phyloP scores from a whole-genome alignment of 2,329 filamentous ascomycete species.

The Epichloe uncinata region DNA sequence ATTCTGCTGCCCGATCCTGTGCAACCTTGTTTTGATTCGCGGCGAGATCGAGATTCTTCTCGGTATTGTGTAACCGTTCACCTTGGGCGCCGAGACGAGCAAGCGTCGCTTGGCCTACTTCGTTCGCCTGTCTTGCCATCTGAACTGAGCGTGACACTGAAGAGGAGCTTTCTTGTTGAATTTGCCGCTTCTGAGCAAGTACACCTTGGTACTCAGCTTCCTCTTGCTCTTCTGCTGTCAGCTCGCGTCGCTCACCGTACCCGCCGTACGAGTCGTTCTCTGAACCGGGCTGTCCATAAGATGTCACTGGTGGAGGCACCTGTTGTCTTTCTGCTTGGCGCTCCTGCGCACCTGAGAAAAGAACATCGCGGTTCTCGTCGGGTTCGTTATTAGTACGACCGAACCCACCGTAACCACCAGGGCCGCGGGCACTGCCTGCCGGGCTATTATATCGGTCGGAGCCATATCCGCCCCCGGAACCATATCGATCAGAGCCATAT shows the following conservation, averaged over 20 bases:
- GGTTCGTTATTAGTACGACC: conserved; percentile 30
- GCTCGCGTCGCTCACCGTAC: conserved; percentile 57
- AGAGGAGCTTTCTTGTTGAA: conserved; percentile 59
- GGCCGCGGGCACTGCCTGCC: conserved; percentile 26
- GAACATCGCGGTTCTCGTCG: conserved; percentile 45
- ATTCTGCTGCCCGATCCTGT: conserved; percentile 66
- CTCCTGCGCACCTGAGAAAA: conserved; percentile 46
- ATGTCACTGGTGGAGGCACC: conserved; percentile 8
- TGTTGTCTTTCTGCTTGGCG: conserved; percentile 30
- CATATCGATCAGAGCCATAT: conserved; percentile 42
- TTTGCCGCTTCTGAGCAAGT: conserved; percentile 42
- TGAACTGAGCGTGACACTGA: conserved; percentile 26
- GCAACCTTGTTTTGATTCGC: conserved; percentile 63
- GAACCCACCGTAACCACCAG: conserved; percentile 49
- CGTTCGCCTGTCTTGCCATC: conserved; percentile 30
- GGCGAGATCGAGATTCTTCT: conserved; percentile 70
- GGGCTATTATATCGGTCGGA: conserved; percentile 30
- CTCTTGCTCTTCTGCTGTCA: conserved; percentile 73
- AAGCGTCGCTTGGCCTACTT: conserved; percentile 55
- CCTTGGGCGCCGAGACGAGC: conserved; percentile 64
- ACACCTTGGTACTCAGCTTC: conserved; percentile 54
- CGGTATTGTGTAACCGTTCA: conserved; percentile 69
- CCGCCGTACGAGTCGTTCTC: conserved; percentile 29
- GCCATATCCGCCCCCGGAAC: conserved; percentile 36
- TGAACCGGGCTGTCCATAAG: conserved; percentile 14